These are phyloP conservation scores for Backusella luteola DNA, from an alignment of 192 early-diverging fungal genomes.

Conservation along the genomic window DNA sequence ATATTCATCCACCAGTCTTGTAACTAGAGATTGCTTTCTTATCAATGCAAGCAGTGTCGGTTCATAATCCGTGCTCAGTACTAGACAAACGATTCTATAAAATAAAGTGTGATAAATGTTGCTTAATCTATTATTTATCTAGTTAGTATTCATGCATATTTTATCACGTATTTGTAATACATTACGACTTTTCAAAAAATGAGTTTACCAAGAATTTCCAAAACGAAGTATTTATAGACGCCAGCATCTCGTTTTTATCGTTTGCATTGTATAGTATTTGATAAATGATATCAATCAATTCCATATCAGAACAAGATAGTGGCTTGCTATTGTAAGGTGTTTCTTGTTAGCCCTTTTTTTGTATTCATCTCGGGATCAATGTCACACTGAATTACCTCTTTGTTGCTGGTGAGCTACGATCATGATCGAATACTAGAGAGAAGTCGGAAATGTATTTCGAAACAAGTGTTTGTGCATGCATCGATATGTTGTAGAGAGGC, in stretches of 20 bases:
- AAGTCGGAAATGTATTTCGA: conserved; percentile 13
- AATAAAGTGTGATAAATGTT: conserved; percentile 36
- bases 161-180: background rate
- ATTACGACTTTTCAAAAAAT: conserved; percentile 33
- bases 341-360: background rate
- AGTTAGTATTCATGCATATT: background rate
- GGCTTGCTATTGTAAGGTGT: background rate
- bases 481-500: conserved; percentile 24
- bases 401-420: background rate
- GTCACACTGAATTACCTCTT: background rate
- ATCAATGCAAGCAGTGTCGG: conserved; percentile 21
- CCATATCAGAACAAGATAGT: conserved; percentile 20
- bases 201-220: conserved; percentile 35
- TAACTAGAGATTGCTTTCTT: conserved; percentile 24
- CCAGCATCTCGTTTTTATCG: conserved; percentile 13
- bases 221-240: conserved; percentile 24
- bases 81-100: conserved; percentile 23
- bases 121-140: conserved; percentile 13
- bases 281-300: conserved; percentile 29
- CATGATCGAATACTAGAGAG: conserved; percentile 14
- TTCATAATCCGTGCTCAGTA: conserved; percentile 10
- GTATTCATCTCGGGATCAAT: background rate
- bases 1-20: conserved; percentile 26
- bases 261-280: conserved; percentile 11
- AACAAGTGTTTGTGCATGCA: conserved; percentile 23